Percentiles rank a stretch among this genome's conserved stretches.
These are phyloP conservation scores for Dendrocalamus latiflorus DNA, from an alignment of 202 grass and related monocot genomes.

Conservation along the genomic window DNA sequence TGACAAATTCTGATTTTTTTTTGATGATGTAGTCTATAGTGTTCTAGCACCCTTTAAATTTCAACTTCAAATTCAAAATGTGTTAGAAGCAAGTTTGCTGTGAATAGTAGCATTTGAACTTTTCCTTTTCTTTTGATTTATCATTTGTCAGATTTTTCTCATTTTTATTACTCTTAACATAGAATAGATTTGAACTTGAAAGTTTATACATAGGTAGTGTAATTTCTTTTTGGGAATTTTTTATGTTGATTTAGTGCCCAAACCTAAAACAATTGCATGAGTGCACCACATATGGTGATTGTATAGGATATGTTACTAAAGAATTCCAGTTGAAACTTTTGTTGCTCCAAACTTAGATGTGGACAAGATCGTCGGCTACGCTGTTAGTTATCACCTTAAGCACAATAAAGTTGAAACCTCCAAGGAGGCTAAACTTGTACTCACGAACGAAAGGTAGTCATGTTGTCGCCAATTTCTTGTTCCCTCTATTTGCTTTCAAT, in stretches of 20 bases:
- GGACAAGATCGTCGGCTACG: constrained; percentile 93
- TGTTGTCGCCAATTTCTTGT: not conserved
- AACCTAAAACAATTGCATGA: not conserved
- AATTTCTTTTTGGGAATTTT: not conserved
- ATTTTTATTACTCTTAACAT: not conserved
- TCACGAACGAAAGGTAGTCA: constrained; percentile 59
- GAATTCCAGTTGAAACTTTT: constrained; percentile 2
- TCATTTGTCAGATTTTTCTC: not conserved
- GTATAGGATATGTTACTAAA: not conserved
- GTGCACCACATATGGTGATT: not conserved
- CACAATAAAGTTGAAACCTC: constrained; percentile 52
- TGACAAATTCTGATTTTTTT: not conserved
- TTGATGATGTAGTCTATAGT: not conserved
- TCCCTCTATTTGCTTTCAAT: constrained; percentile 6
- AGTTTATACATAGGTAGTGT: not conserved
- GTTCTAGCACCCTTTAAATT: not conserved
- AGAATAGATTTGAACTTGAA: not conserved
- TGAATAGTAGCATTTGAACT: not conserved
- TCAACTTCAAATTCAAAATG: not conserved
- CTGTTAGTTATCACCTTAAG: constrained; percentile 93
- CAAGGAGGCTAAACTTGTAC: constrained; percentile 74
- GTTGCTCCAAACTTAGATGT: constrained; percentile 55
- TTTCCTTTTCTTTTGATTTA: not conserved
- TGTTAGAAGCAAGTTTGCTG: not conserved
- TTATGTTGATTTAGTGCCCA: not conserved